Conservation (phyloP, 192 early-diverging fungal genomes). For the Linnemannia exigua region DNA sequence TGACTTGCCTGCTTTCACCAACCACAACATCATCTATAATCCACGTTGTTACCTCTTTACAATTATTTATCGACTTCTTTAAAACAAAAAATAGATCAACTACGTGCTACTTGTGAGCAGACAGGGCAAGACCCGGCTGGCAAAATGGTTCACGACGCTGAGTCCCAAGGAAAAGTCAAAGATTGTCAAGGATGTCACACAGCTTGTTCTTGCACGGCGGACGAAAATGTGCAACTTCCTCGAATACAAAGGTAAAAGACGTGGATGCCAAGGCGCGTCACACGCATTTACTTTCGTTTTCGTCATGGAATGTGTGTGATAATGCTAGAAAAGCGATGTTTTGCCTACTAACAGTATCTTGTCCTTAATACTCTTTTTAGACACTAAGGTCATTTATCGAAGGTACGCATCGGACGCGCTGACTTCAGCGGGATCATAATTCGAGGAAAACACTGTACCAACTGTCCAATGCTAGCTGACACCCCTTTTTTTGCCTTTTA, state of each 20-base stretch:
- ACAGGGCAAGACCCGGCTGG: conserved; percentile 84
- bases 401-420: conserved; percentile 43
- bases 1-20: background rate
- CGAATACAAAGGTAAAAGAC: conserved; percentile 84
- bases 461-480: too few species aligned
- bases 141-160: conserved; percentile 83
- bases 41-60: background rate
- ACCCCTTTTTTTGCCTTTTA: too few species aligned
- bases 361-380: too few species aligned
- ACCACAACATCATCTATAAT: background rate
- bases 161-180: conserved; percentile 91
- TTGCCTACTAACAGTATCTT: too few species aligned
- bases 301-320: too few species aligned
- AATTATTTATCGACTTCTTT: background rate
- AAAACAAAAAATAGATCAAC: conserved; percentile 63
- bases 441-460: too few species aligned
- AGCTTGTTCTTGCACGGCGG: conserved; percentile 87
- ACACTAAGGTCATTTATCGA: conserved; percentile 70
- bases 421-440: background rate
- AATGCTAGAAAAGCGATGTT: too few species aligned
- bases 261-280: too few species aligned
- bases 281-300: background rate
- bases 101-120: conserved; percentile 82
- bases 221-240: conserved; percentile 98
- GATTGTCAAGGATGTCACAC: conserved; percentile 92